Evolutionary conservation across 306 rosid species (phyloP).

Genomic region (Trichosanthes cucumerina): DNA sequence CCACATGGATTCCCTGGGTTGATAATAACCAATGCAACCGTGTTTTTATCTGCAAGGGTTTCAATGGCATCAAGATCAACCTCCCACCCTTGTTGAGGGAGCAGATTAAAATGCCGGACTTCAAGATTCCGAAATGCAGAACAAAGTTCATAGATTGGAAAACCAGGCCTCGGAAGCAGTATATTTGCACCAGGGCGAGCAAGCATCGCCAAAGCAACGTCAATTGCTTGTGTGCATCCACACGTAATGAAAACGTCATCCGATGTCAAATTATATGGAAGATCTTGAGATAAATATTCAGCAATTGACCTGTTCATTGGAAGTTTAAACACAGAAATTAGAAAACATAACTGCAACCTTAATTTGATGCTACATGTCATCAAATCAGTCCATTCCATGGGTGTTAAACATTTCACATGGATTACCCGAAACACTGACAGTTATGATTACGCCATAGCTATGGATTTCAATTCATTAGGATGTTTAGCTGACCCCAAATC

Average conservation of each 20-base stretch:
- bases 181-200: constrained; percentile 77
- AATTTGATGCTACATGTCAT: neutral
- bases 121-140: constrained; percentile 73
- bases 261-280: constrained; percentile 60
- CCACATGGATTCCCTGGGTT: constrained; percentile 98
- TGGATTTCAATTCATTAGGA: neutral
- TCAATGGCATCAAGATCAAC: constrained; percentile 68
- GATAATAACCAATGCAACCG: constrained; percentile 71
- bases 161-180: constrained; percentile 91
- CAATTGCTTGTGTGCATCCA: constrained; percentile 98
- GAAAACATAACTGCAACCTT: neutral
- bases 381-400: neutral
- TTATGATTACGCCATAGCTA: neutral
- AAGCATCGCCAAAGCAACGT: constrained; percentile 71
- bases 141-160: constrained; percentile 79
- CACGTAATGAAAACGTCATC: constrained; percentile 85
- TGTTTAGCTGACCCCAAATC: neutral
- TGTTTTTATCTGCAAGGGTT: constrained; percentile 68
- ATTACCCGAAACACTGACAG: neutral
- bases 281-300: constrained; percentile 73
- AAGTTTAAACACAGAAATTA: neutral
- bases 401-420: neutral
- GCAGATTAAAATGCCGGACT: constrained; percentile 59
- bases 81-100: constrained; percentile 79
- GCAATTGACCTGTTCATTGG: constrained; percentile 57